phyloP scores from a whole-genome alignment of 2,329 filamentous ascomycete species.

The Sclerotinia trifoliorum region DNA sequence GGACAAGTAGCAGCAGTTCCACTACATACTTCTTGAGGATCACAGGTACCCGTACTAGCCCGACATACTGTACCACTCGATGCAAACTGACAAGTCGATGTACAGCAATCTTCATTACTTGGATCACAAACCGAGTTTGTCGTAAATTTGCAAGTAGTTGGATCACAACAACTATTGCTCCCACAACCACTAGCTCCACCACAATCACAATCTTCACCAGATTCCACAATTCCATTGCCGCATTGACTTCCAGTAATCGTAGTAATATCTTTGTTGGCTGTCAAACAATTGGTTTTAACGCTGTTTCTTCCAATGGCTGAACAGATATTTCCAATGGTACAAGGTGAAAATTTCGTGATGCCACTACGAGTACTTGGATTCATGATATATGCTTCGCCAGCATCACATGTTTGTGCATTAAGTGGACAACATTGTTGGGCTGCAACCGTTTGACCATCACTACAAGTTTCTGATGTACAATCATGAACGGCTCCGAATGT shows the following conservation, averaged over 20 bases:
- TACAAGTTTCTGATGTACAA: constrained; percentile 69
- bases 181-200: constrained; percentile 72
- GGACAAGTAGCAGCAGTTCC: constrained; percentile 75
- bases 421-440: constrained; percentile 78
- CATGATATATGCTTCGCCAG: constrained; percentile 84
- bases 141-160: constrained; percentile 83
- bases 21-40: constrained; percentile 79
- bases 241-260: constrained; percentile 83
- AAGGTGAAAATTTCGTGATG: constrained; percentile 80
- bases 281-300: constrained; percentile 74
- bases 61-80: constrained; percentile 74
- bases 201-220: constrained; percentile 93
- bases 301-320: constrained; percentile 75
- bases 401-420: constrained; percentile 65
- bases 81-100: constrained; percentile 63
- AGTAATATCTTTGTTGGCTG: constrained; percentile 78
- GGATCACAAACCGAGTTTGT: constrained; percentile 71
- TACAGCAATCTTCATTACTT: constrained; percentile 80
- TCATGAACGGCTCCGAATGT: constrained; percentile 97
- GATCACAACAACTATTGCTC: constrained; percentile 77
- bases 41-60: constrained; percentile 74
- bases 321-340: constrained; percentile 91
- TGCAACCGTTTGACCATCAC: constrained; percentile 56
- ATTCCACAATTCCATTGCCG: constrained; percentile 95
- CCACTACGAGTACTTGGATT: constrained; percentile 78